Conservation (phyloP, 306 rosid genomes). For the Pueraria montana region DNA sequence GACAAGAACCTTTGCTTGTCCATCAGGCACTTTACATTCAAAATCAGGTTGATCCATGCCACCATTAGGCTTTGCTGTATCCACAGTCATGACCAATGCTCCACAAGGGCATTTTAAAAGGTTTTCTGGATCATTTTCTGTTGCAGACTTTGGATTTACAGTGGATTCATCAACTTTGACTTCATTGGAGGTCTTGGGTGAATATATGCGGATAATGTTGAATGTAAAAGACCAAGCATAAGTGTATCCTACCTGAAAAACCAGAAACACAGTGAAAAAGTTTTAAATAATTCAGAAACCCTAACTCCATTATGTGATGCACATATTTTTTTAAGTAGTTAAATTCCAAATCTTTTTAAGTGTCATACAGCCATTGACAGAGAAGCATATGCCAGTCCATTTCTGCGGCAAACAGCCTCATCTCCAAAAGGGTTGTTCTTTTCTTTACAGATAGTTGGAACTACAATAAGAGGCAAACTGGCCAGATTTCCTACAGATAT, state of each 20-base stretch:
- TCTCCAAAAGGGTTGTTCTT: slow-evolving; percentile 48
- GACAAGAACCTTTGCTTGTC: slow-evolving; percentile 47
- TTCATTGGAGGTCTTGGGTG: slow-evolving; percentile 17
- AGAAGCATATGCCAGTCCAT: slow-evolving; percentile 54
- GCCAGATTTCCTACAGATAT: slow-evolving; percentile 52
- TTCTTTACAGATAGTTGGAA: slow-evolving; percentile 52
- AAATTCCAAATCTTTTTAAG: neutral
- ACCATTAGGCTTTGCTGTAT: slow-evolving; percentile 30
- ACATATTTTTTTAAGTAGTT: neutral
- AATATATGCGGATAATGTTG: slow-evolving; percentile 50
- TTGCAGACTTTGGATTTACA: neutral
- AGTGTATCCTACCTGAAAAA: slow-evolving; percentile 49
- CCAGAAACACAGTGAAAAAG: neutral
- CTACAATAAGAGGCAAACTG: slow-evolving; percentile 37
- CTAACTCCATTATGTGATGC: neutral
- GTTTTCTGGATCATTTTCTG: slow-evolving; percentile 36
- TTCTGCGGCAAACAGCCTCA: slow-evolving; percentile 39
- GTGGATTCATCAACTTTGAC: slow-evolving; percentile 31
- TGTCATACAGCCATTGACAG: slow-evolving; percentile 54
- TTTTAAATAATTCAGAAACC: neutral
- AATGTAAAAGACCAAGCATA: slow-evolving; percentile 56
- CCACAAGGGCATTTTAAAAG: slow-evolving; percentile 22
- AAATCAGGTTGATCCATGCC: slow-evolving; percentile 28
- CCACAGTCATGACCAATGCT: slow-evolving; percentile 6
- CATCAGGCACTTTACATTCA: slow-evolving; percentile 20